These are phyloP conservation scores for Gaeumannomyces sp. DNA, from an alignment of 2,329 filamentous ascomycete species.

Conservation along the genomic window DNA sequence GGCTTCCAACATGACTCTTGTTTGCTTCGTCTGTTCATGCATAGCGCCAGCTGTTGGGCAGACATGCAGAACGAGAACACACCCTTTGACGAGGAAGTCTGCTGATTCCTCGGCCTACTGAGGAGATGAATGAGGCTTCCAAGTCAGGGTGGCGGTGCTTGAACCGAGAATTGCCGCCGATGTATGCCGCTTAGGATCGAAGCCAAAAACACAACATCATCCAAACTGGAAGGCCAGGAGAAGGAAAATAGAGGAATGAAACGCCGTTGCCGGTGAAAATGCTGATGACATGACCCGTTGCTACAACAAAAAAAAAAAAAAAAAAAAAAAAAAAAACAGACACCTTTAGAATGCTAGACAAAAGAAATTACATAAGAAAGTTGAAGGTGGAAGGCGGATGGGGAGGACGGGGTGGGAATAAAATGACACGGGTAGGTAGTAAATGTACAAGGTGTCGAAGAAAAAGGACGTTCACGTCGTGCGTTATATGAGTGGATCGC, in stretches of 20 bases:
- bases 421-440: not conserved
- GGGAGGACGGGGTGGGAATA: not conserved
- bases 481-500: not conserved
- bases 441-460: not conserved
- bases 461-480: not conserved
- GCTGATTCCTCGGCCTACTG: not conserved
- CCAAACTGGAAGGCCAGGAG: not conserved
- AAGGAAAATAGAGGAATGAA: not conserved
- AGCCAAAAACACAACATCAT: not conserved
- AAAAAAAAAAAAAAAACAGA: constrained; percentile 9
- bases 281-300: not conserved
- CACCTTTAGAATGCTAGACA: not conserved
- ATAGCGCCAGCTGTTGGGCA: not conserved
- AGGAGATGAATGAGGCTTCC: no score
- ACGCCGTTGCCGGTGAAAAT: not conserved
- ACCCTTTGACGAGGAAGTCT: not conserved
- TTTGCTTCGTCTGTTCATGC: not conserved
- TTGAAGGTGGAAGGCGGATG: not conserved
- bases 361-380: not conserved
- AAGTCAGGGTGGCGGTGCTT: no score
- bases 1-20: not conserved
- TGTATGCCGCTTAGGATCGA: not conserved
- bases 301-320: constrained; percentile 3
- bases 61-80: not conserved
- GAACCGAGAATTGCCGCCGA: not conserved